These are phyloP conservation scores for Thymus quinquecostatus DNA, from an alignment of 257 asterid species.

Conservation along the genomic window DNA sequence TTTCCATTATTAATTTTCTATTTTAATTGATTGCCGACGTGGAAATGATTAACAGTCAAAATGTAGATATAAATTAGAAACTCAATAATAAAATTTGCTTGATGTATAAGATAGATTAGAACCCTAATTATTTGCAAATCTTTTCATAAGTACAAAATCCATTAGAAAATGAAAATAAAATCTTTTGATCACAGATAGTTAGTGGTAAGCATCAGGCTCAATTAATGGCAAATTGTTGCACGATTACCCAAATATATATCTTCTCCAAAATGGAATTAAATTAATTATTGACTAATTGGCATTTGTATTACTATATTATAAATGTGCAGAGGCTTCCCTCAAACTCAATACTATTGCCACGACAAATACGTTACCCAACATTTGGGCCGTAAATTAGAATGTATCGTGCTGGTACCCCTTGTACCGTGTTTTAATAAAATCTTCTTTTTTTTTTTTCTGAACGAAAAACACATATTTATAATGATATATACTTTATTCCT, in stretches of 20 bases:
- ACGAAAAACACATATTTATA: background rate
- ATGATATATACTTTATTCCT: background rate
- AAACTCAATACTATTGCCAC: background rate
- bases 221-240: constrained; percentile 13
- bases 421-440: too few relatives aligned
- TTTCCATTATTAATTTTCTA: too few relatives aligned
- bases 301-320: background rate
- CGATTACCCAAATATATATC: constrained; percentile 22
- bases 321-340: background rate
- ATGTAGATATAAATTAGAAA: background rate
- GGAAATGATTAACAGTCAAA: background rate
- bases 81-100: background rate
- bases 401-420: too few relatives aligned
- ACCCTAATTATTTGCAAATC: constrained; percentile 20
- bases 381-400: too few relatives aligned
- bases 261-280: background rate
- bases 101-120: background rate
- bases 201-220: background rate
- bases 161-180: constrained; percentile 21
- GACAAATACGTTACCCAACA: too few relatives aligned
- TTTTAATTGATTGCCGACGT: too few relatives aligned
- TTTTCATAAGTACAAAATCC: constrained; percentile 7
- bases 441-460: too few relatives aligned
- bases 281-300: background rate
- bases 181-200: constrained; percentile 18